These are phyloP conservation scores for Dictyostelium citrinum DNA, from an alignment of 78 protist species.

Conservation along the genomic window DNA sequence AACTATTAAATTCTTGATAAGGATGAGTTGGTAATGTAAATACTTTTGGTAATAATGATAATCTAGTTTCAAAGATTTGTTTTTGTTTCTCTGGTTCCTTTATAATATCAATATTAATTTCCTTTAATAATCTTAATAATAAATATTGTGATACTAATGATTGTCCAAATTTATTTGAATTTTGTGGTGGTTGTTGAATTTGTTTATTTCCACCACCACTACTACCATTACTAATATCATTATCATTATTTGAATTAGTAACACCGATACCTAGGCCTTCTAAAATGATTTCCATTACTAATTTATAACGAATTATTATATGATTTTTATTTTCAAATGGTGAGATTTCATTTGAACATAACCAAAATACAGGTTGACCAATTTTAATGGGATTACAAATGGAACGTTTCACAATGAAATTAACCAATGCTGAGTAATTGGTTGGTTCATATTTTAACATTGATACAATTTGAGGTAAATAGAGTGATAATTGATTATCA, in stretches of 20 bases:
- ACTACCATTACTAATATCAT: no score
- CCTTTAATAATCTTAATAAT: slow-evolving; percentile 21
- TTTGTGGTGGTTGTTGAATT: background rate
- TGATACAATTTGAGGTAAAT: slow-evolving; percentile 52
- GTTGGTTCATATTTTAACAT: slow-evolving; percentile 31
- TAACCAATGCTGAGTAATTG: slow-evolving; percentile 16
- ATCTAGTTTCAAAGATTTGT: slow-evolving; percentile 25
- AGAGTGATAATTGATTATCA: slow-evolving; percentile 17
- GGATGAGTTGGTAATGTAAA: slow-evolving; percentile 68
- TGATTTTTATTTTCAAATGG: background rate
- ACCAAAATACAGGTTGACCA: slow-evolving; percentile 64
- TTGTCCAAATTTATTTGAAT: slow-evolving; percentile 19
- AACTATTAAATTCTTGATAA: slow-evolving; percentile 21
- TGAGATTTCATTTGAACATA: slow-evolving; percentile 51
- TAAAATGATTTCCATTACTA: slow-evolving; percentile 53
- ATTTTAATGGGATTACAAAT: slow-evolving; percentile 61
- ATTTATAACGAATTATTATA: slow-evolving; percentile 2
- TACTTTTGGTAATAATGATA: background rate
- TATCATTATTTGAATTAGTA: background rate
- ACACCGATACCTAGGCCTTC: slow-evolving; percentile 35
- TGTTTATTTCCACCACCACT: no score
- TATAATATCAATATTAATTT: slow-evolving; percentile 58
- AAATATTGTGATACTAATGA: slow-evolving; percentile 46
- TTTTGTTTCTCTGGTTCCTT: slow-evolving; percentile 63
- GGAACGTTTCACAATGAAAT: slow-evolving; percentile 42